Conservation (phyloP, 1,284 basidiomycete genomes). For the Melampsora americana region DNA sequence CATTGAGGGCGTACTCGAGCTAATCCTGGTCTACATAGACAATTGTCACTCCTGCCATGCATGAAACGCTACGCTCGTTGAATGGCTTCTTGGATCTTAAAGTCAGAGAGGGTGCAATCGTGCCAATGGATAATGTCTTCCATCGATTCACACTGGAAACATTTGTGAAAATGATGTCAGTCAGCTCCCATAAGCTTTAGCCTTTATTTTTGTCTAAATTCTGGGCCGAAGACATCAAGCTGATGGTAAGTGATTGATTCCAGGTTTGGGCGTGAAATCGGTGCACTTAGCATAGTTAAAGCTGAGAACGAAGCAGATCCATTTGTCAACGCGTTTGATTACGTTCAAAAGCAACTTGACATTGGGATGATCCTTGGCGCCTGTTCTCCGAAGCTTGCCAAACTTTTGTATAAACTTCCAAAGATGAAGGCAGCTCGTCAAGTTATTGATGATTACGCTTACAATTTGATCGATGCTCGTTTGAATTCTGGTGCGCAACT, state of each 20-base stretch:
- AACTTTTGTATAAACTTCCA: background rate
- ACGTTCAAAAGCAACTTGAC: slow-evolving; percentile 18
- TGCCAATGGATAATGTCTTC: slow-evolving; percentile 27
- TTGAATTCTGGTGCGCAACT: background rate
- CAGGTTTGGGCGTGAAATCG: background rate
- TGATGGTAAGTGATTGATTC: background rate
- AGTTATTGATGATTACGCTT: slow-evolving; percentile 13
- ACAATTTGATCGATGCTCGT: slow-evolving; percentile 24
- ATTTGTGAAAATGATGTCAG: slow-evolving; percentile 41
- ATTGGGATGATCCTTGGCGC: background rate
- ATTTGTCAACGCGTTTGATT: slow-evolving; percentile 28
- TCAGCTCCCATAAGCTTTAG: background rate
- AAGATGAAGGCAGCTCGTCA: background rate
- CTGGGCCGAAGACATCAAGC: background rate
- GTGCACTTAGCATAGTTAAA: background rate
- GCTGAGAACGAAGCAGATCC: background rate
- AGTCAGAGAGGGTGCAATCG: background rate
- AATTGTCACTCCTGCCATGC: slow-evolving; percentile 19
- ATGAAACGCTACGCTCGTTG: slow-evolving; percentile 18
- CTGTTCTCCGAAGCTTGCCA: background rate
- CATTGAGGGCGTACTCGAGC: no score
- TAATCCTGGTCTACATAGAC: background rate
- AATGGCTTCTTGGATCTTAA: background rate
- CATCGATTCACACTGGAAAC: slow-evolving; percentile 30
- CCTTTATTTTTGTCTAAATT: background rate